Evolutionary conservation across 1,139 yeast species (phyloP).

Genomic region (Lizanozyma gosingica): DNA sequence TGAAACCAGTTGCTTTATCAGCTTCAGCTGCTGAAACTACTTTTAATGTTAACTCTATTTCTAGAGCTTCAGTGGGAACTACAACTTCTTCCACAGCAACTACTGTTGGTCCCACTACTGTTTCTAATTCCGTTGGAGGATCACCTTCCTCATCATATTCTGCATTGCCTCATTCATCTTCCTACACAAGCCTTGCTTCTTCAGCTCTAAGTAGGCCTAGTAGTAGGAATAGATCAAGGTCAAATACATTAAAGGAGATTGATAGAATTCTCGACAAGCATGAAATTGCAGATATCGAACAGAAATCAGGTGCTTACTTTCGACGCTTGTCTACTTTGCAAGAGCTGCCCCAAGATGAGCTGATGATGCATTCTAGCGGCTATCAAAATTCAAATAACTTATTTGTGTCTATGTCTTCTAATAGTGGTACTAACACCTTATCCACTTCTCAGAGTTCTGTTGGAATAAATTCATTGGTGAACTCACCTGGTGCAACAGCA

Average conservation of each 20-base stretch:
- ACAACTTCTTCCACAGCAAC: slow-evolving; percentile 2
- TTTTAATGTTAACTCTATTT: slow-evolving; percentile 14
- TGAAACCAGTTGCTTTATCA: slow-evolving; percentile 9
- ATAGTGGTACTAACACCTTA: not conserved
- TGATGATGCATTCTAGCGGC: slow-evolving; percentile 10
- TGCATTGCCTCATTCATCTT: slow-evolving; percentile 10
- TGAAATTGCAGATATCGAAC: slow-evolving; percentile 35
- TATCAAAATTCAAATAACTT: slow-evolving; percentile 1
- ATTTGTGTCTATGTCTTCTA: not conserved
- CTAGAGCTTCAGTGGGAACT: slow-evolving; percentile 6
- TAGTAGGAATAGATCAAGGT: slow-evolving; percentile 21
- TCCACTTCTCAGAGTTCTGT: not conserved
- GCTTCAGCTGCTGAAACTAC: slow-evolving; percentile 20
- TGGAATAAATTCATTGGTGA: too few species aligned
- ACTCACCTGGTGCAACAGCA: too few species aligned
- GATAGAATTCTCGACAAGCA: slow-evolving; percentile 32
- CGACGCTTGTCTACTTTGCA: slow-evolving; percentile 62
- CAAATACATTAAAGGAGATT: slow-evolving; percentile 33
- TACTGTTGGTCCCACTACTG: slow-evolving; percentile 6
- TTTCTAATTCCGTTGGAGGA: slow-evolving; percentile 5
- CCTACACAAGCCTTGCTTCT: slow-evolving; percentile 9
- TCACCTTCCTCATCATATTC: slow-evolving; percentile 21
- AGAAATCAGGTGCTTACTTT: slow-evolving; percentile 59
- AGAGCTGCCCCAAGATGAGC: slow-evolving; percentile 36
- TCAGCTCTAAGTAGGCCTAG: slow-evolving; percentile 11